phyloP scores from a whole-genome alignment of 2,329 filamentous ascomycete genomes.

The Fusarium tupiense region DNA sequence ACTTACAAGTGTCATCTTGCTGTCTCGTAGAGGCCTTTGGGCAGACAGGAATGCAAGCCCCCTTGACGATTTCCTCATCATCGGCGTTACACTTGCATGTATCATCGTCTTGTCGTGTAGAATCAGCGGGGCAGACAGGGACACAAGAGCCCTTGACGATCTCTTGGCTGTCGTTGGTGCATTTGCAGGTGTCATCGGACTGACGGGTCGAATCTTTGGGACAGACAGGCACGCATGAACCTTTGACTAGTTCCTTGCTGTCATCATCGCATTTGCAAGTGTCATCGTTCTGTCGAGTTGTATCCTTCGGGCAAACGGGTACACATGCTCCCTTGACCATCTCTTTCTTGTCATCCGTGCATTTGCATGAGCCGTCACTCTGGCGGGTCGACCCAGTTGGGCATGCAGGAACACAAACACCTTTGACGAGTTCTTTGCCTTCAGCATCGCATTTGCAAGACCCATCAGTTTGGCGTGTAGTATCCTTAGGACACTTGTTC shows the following conservation, averaged over 20 bases:
- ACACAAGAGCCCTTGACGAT: background rate
- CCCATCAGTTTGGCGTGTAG: background rate
- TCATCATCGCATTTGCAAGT: background rate
- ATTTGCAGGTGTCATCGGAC: background rate
- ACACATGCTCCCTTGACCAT: background rate
- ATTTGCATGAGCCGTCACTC: background rate
- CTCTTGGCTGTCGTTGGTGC: background rate
- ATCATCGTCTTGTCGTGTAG: background rate
- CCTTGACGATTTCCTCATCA: background rate
- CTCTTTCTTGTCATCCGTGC: background rate
- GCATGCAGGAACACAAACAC: background rate
- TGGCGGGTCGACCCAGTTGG: fast-evolving
- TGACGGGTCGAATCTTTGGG: background rate
- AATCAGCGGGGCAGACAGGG: background rate
- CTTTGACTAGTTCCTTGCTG: background rate
- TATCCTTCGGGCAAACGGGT: background rate
- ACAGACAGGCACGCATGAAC: background rate
- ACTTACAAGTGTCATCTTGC: background rate
- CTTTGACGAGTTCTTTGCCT: background rate
- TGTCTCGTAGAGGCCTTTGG: background rate
- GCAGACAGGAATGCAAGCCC: background rate
- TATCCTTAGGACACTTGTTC: background rate
- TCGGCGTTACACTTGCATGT: background rate
- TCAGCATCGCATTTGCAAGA: background rate
- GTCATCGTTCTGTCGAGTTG: background rate